Percentiles rank a stretch among this genome's conserved stretches.
phyloP scores from a whole-genome alignment of 176 grass and related monocot species.

The Bonia amplexicaulis region DNA sequence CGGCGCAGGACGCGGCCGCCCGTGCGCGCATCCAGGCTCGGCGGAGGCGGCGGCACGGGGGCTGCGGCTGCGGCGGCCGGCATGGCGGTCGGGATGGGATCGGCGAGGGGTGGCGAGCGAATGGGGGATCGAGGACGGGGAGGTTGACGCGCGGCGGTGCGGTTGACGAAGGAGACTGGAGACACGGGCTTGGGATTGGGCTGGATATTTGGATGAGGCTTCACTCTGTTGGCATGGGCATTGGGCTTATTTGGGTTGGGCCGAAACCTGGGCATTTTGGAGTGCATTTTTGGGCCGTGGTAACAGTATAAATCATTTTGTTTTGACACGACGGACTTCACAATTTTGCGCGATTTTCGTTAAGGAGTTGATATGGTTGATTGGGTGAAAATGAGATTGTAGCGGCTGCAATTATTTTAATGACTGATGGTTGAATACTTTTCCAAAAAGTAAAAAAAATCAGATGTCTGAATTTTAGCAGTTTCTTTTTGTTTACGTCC shows the following conservation, averaged over 20 bases:
- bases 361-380: too few species aligned
- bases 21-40: conserved; percentile 39
- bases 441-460: too few species aligned
- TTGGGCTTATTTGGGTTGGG: not conserved
- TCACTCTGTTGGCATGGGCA: not conserved
- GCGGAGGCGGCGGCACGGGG: conserved; percentile 1
- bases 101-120: conserved; percentile 8
- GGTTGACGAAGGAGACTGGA: not conserved
- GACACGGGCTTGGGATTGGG: not conserved
- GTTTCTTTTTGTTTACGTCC: too few species aligned
- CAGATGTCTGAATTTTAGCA: too few species aligned
- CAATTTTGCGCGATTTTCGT: too few species aligned
- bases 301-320: not conserved
- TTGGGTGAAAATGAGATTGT: not conserved
- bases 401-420: not conserved
- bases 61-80: conserved; percentile 34
- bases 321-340: not conserved
- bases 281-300: not conserved
- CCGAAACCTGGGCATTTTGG: not conserved
- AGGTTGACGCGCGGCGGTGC: conserved; percentile 13
- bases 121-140: conserved; percentile 39
- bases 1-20: conserved; percentile 46
- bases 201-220: not conserved
- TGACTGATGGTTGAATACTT: not conserved
- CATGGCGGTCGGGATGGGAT: conserved; percentile 43